Base-by-base conservation (phyloP, 2,329 filamentous ascomycete species). In the Fusarium falciforme region DNA sequence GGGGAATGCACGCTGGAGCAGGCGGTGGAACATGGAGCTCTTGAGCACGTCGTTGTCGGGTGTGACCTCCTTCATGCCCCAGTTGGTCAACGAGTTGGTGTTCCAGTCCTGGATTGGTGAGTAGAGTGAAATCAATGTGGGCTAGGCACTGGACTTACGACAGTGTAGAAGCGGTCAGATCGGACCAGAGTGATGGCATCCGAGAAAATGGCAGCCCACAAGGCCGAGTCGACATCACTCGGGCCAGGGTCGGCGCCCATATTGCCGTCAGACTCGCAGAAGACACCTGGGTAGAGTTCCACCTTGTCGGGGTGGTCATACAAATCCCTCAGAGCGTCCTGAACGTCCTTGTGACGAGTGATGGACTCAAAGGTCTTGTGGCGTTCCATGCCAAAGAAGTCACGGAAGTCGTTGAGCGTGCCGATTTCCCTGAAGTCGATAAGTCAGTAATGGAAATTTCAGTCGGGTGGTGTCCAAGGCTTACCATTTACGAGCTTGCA, bases 111-210 rank as follows among this genome's bases (percentile, higher is more conserved):
- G 1, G 9, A 1, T 36, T 12, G 3, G 54, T 57, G 5, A 57
- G 54, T 6, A 35, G 14, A 27, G n/a, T 2, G 3, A 7, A 7
- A 38, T 25, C 0, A 20, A 22, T 22, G 2, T 1, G 3, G 8
- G 5, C 14, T 12, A 12, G 8, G 5, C 2, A 4, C 14, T 11
- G 0, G 12, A 57, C 55, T 38, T 29, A 58, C 55, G 6, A 81
- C 75, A 1, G 91, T 92, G 80, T 91, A 92, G 82, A 92, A 91
- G 17, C 91, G 84, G 74, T 93, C 91, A 10, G 91, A 91, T 20
- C 92, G 88, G 6, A 93, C 92, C 14, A 94, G 85, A 38, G 90
- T 89, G 1, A 94, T 91, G 2, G 92, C 92, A 74, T 94, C 92
- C 0, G 91, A 93, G 5, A 94, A 82, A 14, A 94, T 89, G 3